Conservation (phyloP, 2,329 filamentous ascomycete species). For the Colletotrichum scovillei region DNA sequence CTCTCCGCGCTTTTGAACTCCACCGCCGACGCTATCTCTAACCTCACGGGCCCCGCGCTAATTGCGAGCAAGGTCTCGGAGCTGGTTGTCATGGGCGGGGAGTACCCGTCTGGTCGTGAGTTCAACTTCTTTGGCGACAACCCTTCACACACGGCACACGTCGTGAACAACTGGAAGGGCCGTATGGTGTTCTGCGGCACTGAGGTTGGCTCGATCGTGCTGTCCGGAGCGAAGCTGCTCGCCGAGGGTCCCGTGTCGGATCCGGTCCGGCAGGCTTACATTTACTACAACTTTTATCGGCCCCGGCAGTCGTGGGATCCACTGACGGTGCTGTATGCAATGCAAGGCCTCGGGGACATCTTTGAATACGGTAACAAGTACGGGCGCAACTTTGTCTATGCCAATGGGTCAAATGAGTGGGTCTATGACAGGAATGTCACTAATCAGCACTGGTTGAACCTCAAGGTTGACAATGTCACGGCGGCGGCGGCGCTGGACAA, state of each 20-base stretch:
- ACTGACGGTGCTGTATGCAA: conserved; percentile 53
- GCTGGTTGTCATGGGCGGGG: conserved; percentile 64
- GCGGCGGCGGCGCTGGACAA: conserved; percentile 44
- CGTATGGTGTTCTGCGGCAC: conserved; percentile 54
- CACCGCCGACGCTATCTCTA: conserved; percentile 50
- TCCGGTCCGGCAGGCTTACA: conserved; percentile 51
- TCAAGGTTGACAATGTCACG: conserved; percentile 45
- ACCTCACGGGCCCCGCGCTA: conserved; percentile 53
- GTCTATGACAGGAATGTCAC: conserved; percentile 46
- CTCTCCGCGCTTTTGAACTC: conserved; percentile 60
- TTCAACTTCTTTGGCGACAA: conserved; percentile 61
- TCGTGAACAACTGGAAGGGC: conserved; percentile 57
- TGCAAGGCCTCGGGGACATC: conserved; percentile 47
- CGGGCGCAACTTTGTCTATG: conserved; percentile 54
- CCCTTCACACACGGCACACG: conserved; percentile 50
- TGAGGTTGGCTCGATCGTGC: conserved; percentile 55
- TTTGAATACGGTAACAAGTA: conserved; percentile 50
- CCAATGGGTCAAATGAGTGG: conserved; percentile 57
- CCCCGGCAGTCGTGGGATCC: conserved; percentile 55
- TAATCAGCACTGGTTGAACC: conserved; percentile 53
- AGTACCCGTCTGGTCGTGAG: conserved; percentile 57
- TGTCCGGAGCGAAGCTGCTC: conserved; percentile 51
- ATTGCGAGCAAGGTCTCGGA: conserved; percentile 57
- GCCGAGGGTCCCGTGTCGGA: conserved; percentile 44
- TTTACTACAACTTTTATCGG: conserved; percentile 51